Percentiles rank a stretch among this genome's conserved stretches.
These are phyloP conservation scores for Fusarium nygamai DNA, from an alignment of 2,329 filamentous ascomycete species.

Conservation along the genomic window DNA sequence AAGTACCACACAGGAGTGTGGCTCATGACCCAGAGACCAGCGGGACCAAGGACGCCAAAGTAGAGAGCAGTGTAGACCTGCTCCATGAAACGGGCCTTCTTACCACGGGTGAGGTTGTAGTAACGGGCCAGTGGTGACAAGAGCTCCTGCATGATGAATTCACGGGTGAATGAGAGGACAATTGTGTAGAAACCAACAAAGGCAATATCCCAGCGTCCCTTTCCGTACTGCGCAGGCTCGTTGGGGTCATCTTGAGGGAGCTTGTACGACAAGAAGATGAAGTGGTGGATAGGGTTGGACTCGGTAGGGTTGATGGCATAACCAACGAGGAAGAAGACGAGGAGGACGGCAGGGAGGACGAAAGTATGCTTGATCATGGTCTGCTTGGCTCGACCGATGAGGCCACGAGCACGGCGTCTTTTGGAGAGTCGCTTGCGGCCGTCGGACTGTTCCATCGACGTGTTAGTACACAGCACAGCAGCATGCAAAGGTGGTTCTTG, in stretches of 20 bases:
- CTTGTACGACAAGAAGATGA: constrained; percentile 91
- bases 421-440: constrained; percentile 59
- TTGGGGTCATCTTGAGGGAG: constrained; percentile 61
- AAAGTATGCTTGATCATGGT: constrained; percentile 70
- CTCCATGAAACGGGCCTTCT: constrained; percentile 94
- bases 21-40: constrained; percentile 90
- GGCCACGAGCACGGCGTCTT: constrained; percentile 64
- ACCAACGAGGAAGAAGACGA: constrained; percentile 69
- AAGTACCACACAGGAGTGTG: constrained; percentile 96
- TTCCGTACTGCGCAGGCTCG: constrained; percentile 78
- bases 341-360: constrained; percentile 73
- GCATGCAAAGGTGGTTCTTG: background rate
- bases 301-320: constrained; percentile 81
- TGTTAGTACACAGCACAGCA: constrained; percentile 12
- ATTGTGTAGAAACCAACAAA: constrained; percentile 91
- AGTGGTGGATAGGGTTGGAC: constrained; percentile 81
- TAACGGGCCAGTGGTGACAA: constrained; percentile 79
- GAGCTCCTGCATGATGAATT: constrained; percentile 94
- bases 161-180: constrained; percentile 90
- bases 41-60: constrained; percentile 83
- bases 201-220: constrained; percentile 85
- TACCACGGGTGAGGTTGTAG: constrained; percentile 77
- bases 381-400: constrained; percentile 60
- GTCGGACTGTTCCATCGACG: constrained; percentile 28
- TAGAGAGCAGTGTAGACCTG: constrained; percentile 95